Evolutionary conservation across 176 grass and related monocot species (phyloP).

Genomic region (Guadua angustifolia): DNA sequence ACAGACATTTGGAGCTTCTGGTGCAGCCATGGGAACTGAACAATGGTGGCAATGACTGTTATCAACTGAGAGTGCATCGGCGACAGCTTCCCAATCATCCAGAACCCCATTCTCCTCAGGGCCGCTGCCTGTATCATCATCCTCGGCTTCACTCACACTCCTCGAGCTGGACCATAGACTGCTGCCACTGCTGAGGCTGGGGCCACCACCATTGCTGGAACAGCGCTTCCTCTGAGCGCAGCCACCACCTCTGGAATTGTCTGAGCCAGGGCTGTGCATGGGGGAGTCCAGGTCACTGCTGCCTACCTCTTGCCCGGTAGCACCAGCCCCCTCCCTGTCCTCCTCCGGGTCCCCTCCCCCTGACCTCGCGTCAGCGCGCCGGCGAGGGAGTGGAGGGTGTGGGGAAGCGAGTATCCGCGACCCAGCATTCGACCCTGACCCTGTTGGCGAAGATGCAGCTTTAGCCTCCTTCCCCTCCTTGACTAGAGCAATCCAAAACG

Average conservation of each 20-base stretch:
- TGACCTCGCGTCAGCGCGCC: constrained; percentile 29
- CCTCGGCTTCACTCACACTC: constrained; percentile 83
- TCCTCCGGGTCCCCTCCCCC: constrained; percentile 49
- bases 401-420: constrained; percentile 49
- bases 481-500: constrained; percentile 51
- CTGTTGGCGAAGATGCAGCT: constrained; percentile 30
- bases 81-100: constrained; percentile 98
- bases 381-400: constrained; percentile 56
- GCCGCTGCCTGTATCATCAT: constrained; percentile 54
- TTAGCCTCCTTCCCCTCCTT: constrained; percentile 62
- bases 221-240: constrained; percentile 36
- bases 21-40: constrained; percentile 11
- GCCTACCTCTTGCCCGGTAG: constrained; percentile 29
- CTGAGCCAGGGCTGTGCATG: constrained; percentile 55
- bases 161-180: constrained; percentile 73
- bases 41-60: constrained; percentile 48
- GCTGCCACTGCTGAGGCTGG: constrained; percentile 71
- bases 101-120: constrained; percentile 71
- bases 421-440: constrained; percentile 51
- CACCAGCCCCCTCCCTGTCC: constrained; percentile 36
- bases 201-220: constrained; percentile 38
- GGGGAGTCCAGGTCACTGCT: constrained; percentile 65
- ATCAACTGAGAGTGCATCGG: constrained; percentile 61
- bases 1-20: neutral
- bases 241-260: constrained; percentile 38